Percentiles rank a stretch among this genome's conserved stretches.
Evolutionary conservation across 768 basidiomycete species (phyloP).

Genomic region (Gautieria morchelliformis): DNA sequence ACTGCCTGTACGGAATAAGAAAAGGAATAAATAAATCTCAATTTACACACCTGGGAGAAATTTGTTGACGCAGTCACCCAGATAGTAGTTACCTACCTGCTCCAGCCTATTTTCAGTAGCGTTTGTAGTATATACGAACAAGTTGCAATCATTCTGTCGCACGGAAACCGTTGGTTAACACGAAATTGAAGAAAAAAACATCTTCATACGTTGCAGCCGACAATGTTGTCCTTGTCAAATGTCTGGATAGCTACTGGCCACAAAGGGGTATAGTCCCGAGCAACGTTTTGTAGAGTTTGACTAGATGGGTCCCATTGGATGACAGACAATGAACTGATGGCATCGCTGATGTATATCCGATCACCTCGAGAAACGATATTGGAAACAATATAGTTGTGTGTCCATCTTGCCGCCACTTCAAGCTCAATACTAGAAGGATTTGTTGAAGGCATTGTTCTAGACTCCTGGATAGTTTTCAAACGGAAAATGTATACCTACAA

Average conservation of each 20-base stretch:
- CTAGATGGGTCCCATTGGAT: slow-evolving; percentile 34
- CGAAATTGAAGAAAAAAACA: slow-evolving; percentile 9
- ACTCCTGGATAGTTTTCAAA: slow-evolving; percentile 24
- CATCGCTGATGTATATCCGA: slow-evolving; percentile 65
- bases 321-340: slow-evolving; percentile 68
- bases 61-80: slow-evolving; percentile 71
- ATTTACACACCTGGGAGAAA: slow-evolving; percentile 50
- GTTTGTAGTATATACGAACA: slow-evolving; percentile 52
- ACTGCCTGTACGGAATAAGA: not conserved
- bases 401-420: slow-evolving; percentile 48
- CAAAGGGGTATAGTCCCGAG: slow-evolving; percentile 66
- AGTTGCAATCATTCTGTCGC: slow-evolving; percentile 51
- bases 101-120: slow-evolving; percentile 39
- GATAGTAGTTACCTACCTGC: slow-evolving; percentile 57
- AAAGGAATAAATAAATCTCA: not conserved
- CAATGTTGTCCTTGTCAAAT: slow-evolving; percentile 41
- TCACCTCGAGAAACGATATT: slow-evolving; percentile 49
- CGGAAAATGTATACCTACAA: slow-evolving; percentile 1
- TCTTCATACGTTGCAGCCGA: slow-evolving; percentile 65
- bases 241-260: slow-evolving; percentile 65
- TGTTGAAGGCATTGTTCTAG: slow-evolving; percentile 19
- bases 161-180: not conserved
- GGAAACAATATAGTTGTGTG: slow-evolving; percentile 74
- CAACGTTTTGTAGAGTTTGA: slow-evolving; percentile 40
- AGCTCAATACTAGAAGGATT: slow-evolving; percentile 26